Conservation (phyloP, 140 eudicot species). For the Senecio squalidus region DNA sequence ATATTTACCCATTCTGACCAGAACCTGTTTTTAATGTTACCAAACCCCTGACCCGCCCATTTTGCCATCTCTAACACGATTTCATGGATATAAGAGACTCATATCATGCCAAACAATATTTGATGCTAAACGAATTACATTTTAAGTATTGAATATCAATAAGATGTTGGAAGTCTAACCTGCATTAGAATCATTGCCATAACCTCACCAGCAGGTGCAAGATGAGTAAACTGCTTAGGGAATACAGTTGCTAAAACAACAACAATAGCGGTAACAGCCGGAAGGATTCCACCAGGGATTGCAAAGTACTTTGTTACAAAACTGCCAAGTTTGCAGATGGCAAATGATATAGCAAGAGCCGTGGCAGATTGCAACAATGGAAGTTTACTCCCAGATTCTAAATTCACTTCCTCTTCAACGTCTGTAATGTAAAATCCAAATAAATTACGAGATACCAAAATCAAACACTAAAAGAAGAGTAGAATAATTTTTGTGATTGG, state of each 20-base stretch:
- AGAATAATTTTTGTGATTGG: too few species aligned
- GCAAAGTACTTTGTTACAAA: constrained; percentile 50
- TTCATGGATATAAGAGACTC: neutral
- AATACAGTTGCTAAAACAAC: constrained; percentile 70
- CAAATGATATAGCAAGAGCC: constrained; percentile 73
- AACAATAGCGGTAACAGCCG: constrained; percentile 71
- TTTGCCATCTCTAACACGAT: neutral
- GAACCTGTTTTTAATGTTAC: too few species aligned
- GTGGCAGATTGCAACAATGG: constrained; percentile 62
- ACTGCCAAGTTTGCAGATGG: constrained; percentile 57
- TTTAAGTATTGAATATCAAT: neutral
- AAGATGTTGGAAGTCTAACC: constrained; percentile 35
- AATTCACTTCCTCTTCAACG: constrained; percentile 30
- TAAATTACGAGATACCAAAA: constrained; percentile 1
- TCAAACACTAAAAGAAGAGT: neutral
- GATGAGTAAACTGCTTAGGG: constrained; percentile 62
- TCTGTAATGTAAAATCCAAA: constrained; percentile 23
- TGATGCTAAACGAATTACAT: neutral
- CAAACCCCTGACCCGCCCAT: too few species aligned
- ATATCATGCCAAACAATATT: neutral
- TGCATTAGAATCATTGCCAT: constrained; percentile 88
- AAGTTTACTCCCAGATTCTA: constrained; percentile 53
- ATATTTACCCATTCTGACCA: too few species aligned
- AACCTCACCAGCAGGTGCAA: constrained; percentile 87
- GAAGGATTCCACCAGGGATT: constrained; percentile 83